Percentiles rank a stretch among this genome's conserved stretches.
Evolutionary conservation across 2,329 filamentous ascomycete species (phyloP).

Genomic region (Drechslerella coelobrocha): DNA sequence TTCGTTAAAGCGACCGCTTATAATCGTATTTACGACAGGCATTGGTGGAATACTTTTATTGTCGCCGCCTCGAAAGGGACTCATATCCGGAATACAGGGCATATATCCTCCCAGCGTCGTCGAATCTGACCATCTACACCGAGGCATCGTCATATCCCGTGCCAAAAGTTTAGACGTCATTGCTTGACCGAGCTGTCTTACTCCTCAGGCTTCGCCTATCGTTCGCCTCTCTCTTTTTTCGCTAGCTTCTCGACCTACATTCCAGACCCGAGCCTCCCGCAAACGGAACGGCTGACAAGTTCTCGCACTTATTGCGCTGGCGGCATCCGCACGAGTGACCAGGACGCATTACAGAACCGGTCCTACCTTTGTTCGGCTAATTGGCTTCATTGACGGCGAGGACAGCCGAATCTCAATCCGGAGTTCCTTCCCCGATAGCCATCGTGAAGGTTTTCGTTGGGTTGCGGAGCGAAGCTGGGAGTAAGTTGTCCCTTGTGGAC

Average conservation of each 20-base stretch:
- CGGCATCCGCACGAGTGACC: neutral
- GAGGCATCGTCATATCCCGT: neutral
- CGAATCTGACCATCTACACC: neutral
- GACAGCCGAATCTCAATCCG: conserved; percentile 18
- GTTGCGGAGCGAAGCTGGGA: neutral
- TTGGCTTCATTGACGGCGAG: conserved; percentile 15
- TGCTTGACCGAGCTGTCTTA: no score
- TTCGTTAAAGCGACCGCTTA: neutral
- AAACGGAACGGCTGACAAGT: conserved; percentile 14
- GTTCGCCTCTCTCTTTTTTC: neutral
- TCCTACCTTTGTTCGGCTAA: conserved; percentile 21
- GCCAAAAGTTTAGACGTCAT: no score
- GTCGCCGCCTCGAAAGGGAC: neutral
- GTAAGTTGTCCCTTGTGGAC: conserved; percentile 15
- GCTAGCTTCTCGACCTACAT: neutral
- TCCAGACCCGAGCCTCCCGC: neutral
- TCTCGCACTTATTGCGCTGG: neutral
- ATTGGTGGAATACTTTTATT: neutral
- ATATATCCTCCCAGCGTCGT: neutral
- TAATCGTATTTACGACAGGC: neutral
- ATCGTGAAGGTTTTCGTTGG: conserved; percentile 31
- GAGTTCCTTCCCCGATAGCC: conserved; percentile 12
- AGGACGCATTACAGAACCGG: conserved; percentile 30
- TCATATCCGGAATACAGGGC: no score
- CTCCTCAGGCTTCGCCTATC: neutral